Conservation (phyloP, 1,284 basidiomycete species). For the Coniferiporia weirii region DNA sequence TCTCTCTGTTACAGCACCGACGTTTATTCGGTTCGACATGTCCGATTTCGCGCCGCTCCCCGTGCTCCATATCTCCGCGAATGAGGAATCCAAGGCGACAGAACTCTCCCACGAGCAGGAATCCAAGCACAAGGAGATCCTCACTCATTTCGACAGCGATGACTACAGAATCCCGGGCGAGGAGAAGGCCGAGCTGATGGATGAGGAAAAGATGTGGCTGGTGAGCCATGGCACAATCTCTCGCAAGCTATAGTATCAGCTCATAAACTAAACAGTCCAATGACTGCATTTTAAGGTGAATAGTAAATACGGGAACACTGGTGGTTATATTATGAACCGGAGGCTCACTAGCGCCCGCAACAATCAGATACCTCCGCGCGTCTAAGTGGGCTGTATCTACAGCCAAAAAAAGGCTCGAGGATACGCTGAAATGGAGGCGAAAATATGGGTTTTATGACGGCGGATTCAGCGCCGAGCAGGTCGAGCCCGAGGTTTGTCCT, state of each 20-base stretch:
- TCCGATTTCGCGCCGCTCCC: constrained; percentile 10
- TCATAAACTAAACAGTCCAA: constrained; percentile 36
- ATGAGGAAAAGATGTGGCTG: constrained; percentile 74
- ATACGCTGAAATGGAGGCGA: constrained; percentile 68
- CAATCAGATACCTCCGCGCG: constrained; percentile 58
- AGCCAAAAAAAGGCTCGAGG: constrained; percentile 60
- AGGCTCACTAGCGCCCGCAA: not conserved
- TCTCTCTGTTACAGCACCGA: not conserved
- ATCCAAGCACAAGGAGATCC: constrained; percentile 48
- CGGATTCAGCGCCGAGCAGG: constrained; percentile 45
- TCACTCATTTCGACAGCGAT: constrained; percentile 50
- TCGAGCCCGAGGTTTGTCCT: constrained; percentile 60
- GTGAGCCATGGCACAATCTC: constrained; percentile 30
- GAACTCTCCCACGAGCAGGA: constrained; percentile 43
- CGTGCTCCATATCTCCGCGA: constrained; percentile 5
- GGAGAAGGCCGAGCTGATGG: constrained; percentile 45
- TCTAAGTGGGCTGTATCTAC: constrained; percentile 57
- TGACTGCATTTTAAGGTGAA: constrained; percentile 63
- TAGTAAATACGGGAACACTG: not conserved
- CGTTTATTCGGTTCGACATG: not conserved
- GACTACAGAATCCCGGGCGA: constrained; percentile 42
- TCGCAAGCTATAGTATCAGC: no score
- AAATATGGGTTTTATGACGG: constrained; percentile 63
- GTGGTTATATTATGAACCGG: not conserved
- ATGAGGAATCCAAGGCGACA: constrained; percentile 1